phyloP scores from a whole-genome alignment of 2,329 filamentous ascomycete species.

The Xylaria sp. region DNA sequence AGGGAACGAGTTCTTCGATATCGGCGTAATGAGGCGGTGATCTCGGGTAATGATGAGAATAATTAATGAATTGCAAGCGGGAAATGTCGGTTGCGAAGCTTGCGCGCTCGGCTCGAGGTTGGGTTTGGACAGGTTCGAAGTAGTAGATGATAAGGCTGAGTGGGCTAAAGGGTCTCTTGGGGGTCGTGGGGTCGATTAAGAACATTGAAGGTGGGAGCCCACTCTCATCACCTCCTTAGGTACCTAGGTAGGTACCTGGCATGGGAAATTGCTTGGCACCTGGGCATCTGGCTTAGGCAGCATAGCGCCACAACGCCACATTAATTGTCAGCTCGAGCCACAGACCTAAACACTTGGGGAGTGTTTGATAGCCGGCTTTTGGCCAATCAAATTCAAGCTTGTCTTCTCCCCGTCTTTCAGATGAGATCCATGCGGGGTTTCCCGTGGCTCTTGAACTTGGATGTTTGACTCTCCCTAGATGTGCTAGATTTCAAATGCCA shows the following conservation, averaged over 20 bases:
- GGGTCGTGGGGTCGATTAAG: constrained; percentile 31
- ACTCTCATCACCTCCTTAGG: background rate
- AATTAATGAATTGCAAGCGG: background rate
- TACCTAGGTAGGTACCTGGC: background rate
- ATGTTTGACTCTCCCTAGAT: too few species aligned
- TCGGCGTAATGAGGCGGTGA: background rate
- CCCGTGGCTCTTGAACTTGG: too few species aligned
- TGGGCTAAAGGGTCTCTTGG: constrained; percentile 19
- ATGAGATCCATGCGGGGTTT: too few species aligned
- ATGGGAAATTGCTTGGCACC: background rate
- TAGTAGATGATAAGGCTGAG: constrained; percentile 37
- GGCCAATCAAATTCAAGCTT: too few species aligned
- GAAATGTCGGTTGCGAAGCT: background rate
- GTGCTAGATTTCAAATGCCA: too few species aligned
- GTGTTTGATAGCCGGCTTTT: too few species aligned
- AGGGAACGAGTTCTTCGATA: constrained; percentile 8
- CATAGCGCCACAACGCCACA: constrained; percentile 22
- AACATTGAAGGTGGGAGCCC: background rate
- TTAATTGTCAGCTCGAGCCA: background rate
- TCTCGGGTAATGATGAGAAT: background rate
- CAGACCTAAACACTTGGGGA: background rate
- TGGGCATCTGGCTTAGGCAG: background rate
- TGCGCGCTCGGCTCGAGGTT: constrained; percentile 9
- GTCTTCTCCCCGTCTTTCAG: too few species aligned
- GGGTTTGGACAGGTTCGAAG: constrained; percentile 19